Conservation (phyloP, 2,329 filamentous ascomycete genomes). For the Cephalotrichum gorgonifer region DNA sequence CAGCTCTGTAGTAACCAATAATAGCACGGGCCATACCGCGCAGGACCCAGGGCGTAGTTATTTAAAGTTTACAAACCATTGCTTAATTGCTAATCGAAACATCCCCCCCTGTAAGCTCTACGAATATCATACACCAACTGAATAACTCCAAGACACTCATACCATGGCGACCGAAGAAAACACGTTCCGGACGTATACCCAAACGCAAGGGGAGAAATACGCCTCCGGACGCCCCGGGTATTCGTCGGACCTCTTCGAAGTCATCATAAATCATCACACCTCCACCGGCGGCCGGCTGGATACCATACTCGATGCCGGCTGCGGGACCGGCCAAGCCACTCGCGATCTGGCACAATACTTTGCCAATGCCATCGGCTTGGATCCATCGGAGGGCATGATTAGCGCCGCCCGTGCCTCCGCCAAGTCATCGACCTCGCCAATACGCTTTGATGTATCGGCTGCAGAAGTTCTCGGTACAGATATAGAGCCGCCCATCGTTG, state of each 20-base stretch:
- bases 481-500: constrained; percentile 17
- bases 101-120: too few relatives aligned
- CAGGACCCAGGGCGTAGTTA: too few relatives aligned
- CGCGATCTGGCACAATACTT: constrained; percentile 36
- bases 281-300: constrained; percentile 25
- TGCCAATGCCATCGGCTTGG: constrained; percentile 34
- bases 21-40: too few relatives aligned
- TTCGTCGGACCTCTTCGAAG: constrained; percentile 30
- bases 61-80: too few relatives aligned
- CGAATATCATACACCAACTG: too few relatives aligned
- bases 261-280: constrained; percentile 35
- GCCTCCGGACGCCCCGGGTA: constrained; percentile 31
- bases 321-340: constrained; percentile 41
- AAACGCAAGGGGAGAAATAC: constrained; percentile 31
- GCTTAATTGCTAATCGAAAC: too few relatives aligned
- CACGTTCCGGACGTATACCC: constrained; percentile 7
- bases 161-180: neutral
- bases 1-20: too few relatives aligned
- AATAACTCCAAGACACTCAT: too few relatives aligned
- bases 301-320: constrained; percentile 35
- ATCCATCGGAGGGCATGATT: constrained; percentile 45
- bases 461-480: constrained; percentile 32
- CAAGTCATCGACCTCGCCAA: constrained; percentile 16
- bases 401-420: constrained; percentile 8
- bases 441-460: constrained; percentile 19